Evolutionary conservation across 176 grass and related monocot genomes (phyloP).

Genomic region (Carex littledalei): DNA sequence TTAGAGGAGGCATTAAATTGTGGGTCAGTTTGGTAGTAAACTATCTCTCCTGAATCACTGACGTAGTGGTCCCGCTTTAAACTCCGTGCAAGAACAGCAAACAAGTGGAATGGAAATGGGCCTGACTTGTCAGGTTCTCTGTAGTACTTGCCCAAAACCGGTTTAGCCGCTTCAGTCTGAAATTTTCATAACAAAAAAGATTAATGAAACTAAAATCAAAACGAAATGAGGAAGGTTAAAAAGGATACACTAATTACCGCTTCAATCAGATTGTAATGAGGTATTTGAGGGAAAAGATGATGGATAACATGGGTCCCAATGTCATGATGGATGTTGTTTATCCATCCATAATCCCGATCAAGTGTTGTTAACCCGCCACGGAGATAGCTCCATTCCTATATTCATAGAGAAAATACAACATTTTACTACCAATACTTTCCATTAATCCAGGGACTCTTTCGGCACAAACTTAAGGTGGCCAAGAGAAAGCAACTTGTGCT

Average conservation of each 20-base stretch:
- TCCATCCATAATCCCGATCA: constrained; percentile 84
- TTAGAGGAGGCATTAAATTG: constrained; percentile 31
- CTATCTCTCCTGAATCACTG: constrained; percentile 57
- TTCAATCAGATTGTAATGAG: constrained; percentile 87
- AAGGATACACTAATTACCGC: constrained; percentile 36
- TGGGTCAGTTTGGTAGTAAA: constrained; percentile 76
- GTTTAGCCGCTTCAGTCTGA: constrained; percentile 85
- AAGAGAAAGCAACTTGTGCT: neutral
- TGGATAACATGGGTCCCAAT: constrained; percentile 97
- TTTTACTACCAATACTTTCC: neutral
- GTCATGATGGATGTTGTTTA: constrained; percentile 93
- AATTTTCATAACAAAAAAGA: constrained; percentile 9
- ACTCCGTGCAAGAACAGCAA: constrained; percentile 42
- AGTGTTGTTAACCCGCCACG: constrained; percentile 88
- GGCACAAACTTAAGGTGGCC: neutral
- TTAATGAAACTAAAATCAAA: neutral
- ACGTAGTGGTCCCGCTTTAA: constrained; percentile 74
- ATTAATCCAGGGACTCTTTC: neutral
- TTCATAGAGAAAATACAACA: constrained; percentile 4
- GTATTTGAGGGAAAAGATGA: constrained; percentile 92
- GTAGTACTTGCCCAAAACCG: constrained; percentile 90
- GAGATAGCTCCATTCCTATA: constrained; percentile 89
- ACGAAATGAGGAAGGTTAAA: neutral
- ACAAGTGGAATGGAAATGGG: constrained; percentile 68
- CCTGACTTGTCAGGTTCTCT: constrained; percentile 72